Evolutionary conservation across 2,329 filamentous ascomycete genomes (phyloP).

Genomic region (Hymenoscyphus linearis): DNA sequence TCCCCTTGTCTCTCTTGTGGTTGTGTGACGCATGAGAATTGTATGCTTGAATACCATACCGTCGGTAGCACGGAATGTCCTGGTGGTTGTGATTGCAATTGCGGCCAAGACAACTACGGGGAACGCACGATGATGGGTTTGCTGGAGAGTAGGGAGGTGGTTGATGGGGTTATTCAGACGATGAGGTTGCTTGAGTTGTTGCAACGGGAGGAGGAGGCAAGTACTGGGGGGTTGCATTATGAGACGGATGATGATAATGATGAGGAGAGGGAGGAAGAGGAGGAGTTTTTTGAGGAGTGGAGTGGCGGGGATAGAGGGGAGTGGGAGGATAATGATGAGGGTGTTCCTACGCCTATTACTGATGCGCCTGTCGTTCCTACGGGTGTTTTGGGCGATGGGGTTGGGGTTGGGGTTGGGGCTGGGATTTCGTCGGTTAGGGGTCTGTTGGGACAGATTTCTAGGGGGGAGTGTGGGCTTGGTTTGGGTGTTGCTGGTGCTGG

Average conservation of each 20-base stretch:
- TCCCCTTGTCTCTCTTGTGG: constrained; percentile 58
- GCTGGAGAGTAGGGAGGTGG: constrained; percentile 56
- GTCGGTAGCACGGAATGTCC: constrained; percentile 49
- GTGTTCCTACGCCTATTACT: too few relatives aligned
- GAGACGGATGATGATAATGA: too few relatives aligned
- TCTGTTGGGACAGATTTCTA: too few relatives aligned
- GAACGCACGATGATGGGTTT: constrained; percentile 51
- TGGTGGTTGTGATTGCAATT: constrained; percentile 60
- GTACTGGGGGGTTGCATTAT: not conserved
- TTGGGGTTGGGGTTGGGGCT: too few relatives aligned
- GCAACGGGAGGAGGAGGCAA: constrained; percentile 3
- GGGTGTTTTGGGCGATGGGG: too few relatives aligned
- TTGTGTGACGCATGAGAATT: constrained; percentile 55
- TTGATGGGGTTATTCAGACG: constrained; percentile 38
- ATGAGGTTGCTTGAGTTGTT: constrained; percentile 21
- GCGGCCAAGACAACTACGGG: constrained; percentile 33
- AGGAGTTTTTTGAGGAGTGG: constrained; percentile 7
- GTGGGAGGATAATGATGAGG: constrained; percentile 27
- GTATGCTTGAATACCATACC: constrained; percentile 32
- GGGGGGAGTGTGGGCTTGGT: too few relatives aligned
- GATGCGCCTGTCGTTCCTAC: too few relatives aligned
- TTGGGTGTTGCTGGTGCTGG: too few relatives aligned
- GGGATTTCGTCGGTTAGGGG: too few relatives aligned
- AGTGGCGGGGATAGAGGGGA: constrained; percentile 19
- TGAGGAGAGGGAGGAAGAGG: not conserved